These are phyloP conservation scores for Pezicula carpinea DNA, from an alignment of 2,329 filamentous ascomycete genomes.

Conservation along the genomic window DNA sequence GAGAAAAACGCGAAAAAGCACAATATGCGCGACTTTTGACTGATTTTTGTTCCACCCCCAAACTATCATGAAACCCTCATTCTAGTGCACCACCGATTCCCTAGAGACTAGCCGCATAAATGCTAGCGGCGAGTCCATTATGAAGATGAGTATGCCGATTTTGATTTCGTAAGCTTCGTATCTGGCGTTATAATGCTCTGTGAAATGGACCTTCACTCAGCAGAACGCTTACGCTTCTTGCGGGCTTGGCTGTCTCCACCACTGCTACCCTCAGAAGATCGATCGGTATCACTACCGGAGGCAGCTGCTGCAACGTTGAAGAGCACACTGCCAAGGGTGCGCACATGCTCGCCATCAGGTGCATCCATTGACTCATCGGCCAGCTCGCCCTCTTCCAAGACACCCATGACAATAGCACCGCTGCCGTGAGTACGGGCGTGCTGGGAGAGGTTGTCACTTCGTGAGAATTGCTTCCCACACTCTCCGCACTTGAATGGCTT, in stretches of 20 bases:
- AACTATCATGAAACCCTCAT: constrained; percentile 26
- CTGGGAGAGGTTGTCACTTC: constrained; percentile 94
- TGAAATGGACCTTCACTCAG: constrained; percentile 33
- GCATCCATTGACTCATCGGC: constrained; percentile 37
- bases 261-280: constrained; percentile 47
- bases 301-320: constrained; percentile 76
- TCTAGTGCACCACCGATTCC: constrained; percentile 21
- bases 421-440: constrained; percentile 91
- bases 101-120: constrained; percentile 21
- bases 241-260: constrained; percentile 44
- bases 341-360: constrained; percentile 55
- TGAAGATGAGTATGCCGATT: constrained; percentile 21
- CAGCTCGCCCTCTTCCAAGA: constrained; percentile 68
- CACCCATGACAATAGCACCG: constrained; percentile 85
- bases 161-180: constrained; percentile 26
- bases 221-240: constrained; percentile 77
- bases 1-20: constrained; percentile 15
- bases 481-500: constrained; percentile 98
- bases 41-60: constrained; percentile 24
- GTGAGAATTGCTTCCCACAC: constrained; percentile 98
- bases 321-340: constrained; percentile 68
- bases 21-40: constrained; percentile 21
- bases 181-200: constrained; percentile 9
- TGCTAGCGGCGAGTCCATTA: constrained; percentile 19
- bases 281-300: constrained; percentile 59